Evolutionary conservation across 352 stramenopile genomes (phyloP), one percentile per base, ranked within the genome.

Genomic region (Blastocystis sp.): DNA sequence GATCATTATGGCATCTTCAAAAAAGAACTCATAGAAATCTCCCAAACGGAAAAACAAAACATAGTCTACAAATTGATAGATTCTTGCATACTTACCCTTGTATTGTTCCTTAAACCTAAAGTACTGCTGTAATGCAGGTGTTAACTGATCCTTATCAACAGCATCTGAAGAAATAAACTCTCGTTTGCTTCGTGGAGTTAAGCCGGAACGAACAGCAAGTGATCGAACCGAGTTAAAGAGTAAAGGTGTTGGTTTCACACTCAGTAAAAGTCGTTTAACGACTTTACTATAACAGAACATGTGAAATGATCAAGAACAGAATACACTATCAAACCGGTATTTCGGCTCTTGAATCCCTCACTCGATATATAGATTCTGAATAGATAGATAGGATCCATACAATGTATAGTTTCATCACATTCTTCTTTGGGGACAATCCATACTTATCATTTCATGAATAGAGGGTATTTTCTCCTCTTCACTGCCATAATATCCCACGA

Each of bases 11-110:
- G 88, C 88, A 71, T 89, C 88, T 2, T 89, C 81, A 46, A 88
- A 89, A 46, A 89, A 89, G 78, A 74, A 88, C 42, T 89, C 88
- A 43, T 89, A 89, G 27, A 89, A 89, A 43, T 89, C 88, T 61
- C 88, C 88, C 66, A 89, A 78, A 29, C 88, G 88, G 27, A 89
- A 89, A 0, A 89, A 78, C 42, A 89, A 56, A 16, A 89, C 39
- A 81, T 89, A 87, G 21, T 88, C 78, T 86, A 77, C 43, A n/a
- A 46, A 6, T 86, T 39, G 35, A 46, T 4, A 12, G 24, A 27
- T 7, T 19, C 12, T 6, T 24, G 24, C 24, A 43, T 3, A 29
- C 39, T 7, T 58, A 80, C 69, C 69, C 43, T 80, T 80, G 43
- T 80, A 80, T 63, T 80, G 69, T 37, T 58, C 69, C 32, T 80